Conservation (phyloP, 164 flowering plant species). For the Magnolia sinica region DNA sequence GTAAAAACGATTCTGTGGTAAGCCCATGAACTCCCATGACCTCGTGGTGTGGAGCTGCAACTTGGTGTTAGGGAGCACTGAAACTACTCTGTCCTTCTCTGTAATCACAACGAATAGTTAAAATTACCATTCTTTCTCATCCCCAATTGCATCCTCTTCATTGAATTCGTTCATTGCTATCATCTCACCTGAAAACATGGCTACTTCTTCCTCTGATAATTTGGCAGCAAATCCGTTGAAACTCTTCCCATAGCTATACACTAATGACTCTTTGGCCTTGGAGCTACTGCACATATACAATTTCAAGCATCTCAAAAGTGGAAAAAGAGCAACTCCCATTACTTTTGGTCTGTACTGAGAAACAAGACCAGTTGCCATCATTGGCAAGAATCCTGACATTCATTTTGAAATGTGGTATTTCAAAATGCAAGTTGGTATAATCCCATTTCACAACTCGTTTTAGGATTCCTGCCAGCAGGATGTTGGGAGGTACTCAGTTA, state of each 20-base stretch:
- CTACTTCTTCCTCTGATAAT: slow-evolving; percentile 36
- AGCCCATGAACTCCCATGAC: slow-evolving; percentile 52
- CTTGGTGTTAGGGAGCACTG: slow-evolving; percentile 36
- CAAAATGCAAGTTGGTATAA: no score
- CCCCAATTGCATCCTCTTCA: no score
- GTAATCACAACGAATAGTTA: slow-evolving; percentile 3
- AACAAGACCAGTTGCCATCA: no score
- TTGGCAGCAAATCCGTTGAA: slow-evolving; percentile 49
- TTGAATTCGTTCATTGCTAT: background rate
- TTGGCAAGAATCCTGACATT: no score
- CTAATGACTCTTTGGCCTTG: slow-evolving; percentile 25
- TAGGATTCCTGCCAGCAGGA: no score
- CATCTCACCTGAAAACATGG: slow-evolving; percentile 31
- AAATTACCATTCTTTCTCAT: background rate
- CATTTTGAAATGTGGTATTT: no score
- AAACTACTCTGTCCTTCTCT: slow-evolving; percentile 46
- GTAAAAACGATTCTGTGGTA: background rate
- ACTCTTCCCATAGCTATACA: slow-evolving; percentile 39
- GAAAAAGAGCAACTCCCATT: no score
- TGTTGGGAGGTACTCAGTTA: no score
- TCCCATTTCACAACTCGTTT: no score
- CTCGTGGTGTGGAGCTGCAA: slow-evolving; percentile 45
- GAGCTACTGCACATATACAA: slow-evolving; percentile 15
- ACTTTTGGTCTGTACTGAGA: no score
- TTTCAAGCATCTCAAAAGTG: no score